Evolutionary conservation across 2,329 filamentous ascomycete genomes (phyloP).

Genomic region (Exophiala xenobiotica): DNA sequence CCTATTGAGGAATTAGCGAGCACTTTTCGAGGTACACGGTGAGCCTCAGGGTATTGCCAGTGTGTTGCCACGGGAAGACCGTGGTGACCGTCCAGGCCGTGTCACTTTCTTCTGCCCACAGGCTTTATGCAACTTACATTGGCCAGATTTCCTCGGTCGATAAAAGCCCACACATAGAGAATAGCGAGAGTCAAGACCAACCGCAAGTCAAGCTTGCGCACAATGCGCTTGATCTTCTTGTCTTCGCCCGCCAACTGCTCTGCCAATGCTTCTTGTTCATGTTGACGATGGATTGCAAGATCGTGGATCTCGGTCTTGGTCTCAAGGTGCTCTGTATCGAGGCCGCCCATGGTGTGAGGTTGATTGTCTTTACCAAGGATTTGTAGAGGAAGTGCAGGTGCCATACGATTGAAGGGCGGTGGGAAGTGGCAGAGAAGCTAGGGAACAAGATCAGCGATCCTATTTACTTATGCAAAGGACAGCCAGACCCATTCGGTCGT

Average conservation of each 20-base stretch:
- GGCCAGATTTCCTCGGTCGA: constrained; percentile 48
- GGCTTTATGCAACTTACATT: constrained; percentile 33
- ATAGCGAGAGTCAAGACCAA: constrained; percentile 8
- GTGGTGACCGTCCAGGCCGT: no score
- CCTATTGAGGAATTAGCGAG: constrained; percentile 18
- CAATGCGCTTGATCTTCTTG: constrained; percentile 9
- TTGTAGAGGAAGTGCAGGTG: neutral
- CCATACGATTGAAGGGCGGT: no score
- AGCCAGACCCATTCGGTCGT: no score
- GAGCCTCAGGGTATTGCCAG: no score
- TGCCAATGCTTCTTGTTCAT: neutral
- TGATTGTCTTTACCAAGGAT: neutral
- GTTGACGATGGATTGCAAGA: neutral
- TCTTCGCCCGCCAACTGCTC: neutral
- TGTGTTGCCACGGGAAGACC: no score
- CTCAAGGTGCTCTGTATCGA: neutral
- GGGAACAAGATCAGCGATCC: neutral
- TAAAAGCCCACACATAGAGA: constrained; percentile 32
- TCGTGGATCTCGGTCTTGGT: neutral
- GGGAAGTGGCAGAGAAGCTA: neutral
- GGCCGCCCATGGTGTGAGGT: neutral
- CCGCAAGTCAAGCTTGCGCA: constrained; percentile 8
- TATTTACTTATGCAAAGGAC: no score
- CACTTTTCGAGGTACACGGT: no score
- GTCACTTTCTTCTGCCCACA: neutral